phyloP scores from a whole-genome alignment of 495 filamentous ascomycete species.

The Penicillium turbatum region DNA sequence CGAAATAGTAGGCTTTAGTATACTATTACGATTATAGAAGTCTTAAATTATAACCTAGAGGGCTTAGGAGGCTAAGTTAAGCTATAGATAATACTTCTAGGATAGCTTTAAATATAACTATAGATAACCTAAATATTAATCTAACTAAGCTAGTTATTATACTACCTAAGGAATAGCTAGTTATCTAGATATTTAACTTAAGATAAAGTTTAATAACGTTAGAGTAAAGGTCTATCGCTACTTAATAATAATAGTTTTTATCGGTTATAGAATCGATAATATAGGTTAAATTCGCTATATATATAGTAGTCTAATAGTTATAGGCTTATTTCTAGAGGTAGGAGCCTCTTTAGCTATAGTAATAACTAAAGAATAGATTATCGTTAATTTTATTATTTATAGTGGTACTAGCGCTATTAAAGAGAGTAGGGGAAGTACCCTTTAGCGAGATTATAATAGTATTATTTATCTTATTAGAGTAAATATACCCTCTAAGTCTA shows the following conservation, averaged over 20 bases:
- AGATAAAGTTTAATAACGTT: constrained; percentile 92
- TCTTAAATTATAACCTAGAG: constrained; percentile 67
- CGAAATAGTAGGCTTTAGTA: constrained; percentile 85
- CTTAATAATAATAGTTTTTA: constrained; percentile 86
- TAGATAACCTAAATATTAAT: constrained; percentile 82
- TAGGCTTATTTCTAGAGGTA: constrained; percentile 87
- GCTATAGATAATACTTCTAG: constrained; percentile 83
- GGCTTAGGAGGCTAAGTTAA: constrained; percentile 80
- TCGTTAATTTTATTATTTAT: constrained; percentile 98
- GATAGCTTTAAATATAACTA: constrained; percentile 84
- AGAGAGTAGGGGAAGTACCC: constrained; percentile 83
- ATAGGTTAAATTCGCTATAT: constrained; percentile 87
- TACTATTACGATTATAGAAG: constrained; percentile 62
- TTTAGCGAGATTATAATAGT: constrained; percentile 92
- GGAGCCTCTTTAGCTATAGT: constrained; percentile 87
- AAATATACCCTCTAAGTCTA: constrained; percentile 88
- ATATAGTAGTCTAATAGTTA: constrained; percentile 79
- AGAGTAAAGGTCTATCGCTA: constrained; percentile 78
- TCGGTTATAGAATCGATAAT: constrained; percentile 66
- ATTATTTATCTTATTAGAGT: constrained; percentile 74
- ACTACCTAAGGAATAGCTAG: constrained; percentile 90
- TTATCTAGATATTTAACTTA: constrained; percentile 77
- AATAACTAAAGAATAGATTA: constrained; percentile 96
- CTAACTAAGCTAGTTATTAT: constrained; percentile 80
- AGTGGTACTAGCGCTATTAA: constrained; percentile 90